Evolutionary conservation across 2,329 filamentous ascomycete species (phyloP), one percentile per base, ranked within the genome.

Genomic region (Corinectria fuckeliana): DNA sequence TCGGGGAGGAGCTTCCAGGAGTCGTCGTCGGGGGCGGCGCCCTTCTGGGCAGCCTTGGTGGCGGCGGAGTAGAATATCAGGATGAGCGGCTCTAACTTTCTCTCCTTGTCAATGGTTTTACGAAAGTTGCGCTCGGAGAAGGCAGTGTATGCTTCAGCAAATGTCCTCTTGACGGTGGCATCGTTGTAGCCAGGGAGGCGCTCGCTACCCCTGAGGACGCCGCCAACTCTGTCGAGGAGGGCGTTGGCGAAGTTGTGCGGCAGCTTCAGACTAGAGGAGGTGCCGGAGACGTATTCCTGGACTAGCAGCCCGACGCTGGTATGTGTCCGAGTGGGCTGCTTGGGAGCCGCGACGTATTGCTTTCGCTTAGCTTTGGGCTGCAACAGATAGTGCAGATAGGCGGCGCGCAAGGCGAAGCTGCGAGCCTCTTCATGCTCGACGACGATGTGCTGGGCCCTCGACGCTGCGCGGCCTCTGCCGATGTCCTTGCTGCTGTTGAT

Each of bases 41-140:
- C 91, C 75, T 91, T 88, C 70, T 97, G 85, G 62, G 96, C 78
- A 28, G 78, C 93, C 75, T 96, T 96, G 44, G 92, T 96, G 6
- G 95, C 93, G 63, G 92, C 91, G 1, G 93, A 96, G 78, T 96
- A 98, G 81, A 99, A 98, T 64, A 98, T 97, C 67, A 99, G 83
- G 50, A 99, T 88, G 50, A 98, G 80, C 64, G 96, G 93, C 76
- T 99, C 95, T 20, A 96, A 89, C 71, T 94, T 89, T 63, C 94
- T 87, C 75, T 97, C 94, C 78, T 96, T 96, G 72, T 97, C 93
- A 81, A 97, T 92, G 59, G 88, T 90, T 79, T 93, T 96, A 67
- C 92, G 89, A 72, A 97, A 97, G 44, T 87, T 88, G 62, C 89
- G 88, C 63, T 96, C 92, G 68, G 94, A 97, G 75, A 99, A 91